A percentile compares a stretch with the other conserved stretches of the same genome.
Conservation (phyloP, 2,329 filamentous ascomycete species). For the Phialophora expanda region DNA sequence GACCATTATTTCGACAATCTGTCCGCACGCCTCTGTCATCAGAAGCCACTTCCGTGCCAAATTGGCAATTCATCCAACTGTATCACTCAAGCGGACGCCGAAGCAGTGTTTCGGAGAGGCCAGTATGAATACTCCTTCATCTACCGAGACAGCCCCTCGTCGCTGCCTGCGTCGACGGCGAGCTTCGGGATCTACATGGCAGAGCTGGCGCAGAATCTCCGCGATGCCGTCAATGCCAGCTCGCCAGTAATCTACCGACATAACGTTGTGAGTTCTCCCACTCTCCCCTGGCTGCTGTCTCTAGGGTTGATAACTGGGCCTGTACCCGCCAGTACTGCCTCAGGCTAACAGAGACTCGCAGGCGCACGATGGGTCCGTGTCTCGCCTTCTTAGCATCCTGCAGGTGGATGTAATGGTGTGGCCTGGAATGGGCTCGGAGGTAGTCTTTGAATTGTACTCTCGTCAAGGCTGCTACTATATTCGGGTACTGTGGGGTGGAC, state of each 20-base stretch:
- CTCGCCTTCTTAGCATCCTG: slow-evolving; percentile 69
- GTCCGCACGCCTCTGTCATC: slow-evolving; percentile 77
- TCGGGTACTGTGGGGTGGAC: slow-evolving; percentile 73
- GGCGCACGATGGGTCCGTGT: slow-evolving; percentile 75
- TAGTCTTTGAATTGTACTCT: slow-evolving; percentile 76
- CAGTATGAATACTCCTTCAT: slow-evolving; percentile 82
- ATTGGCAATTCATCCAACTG: slow-evolving; percentile 61
- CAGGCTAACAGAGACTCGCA: neutral
- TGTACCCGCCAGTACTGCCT: neutral
- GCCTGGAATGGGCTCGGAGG: slow-evolving; percentile 81
- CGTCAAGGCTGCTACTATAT: slow-evolving; percentile 57
- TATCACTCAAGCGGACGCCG: slow-evolving; percentile 65
- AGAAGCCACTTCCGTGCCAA: slow-evolving; percentile 73
- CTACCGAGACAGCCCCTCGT: slow-evolving; percentile 69
- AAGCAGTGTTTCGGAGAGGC: slow-evolving; percentile 75
- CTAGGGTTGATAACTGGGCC: neutral
- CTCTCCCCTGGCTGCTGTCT: neutral
- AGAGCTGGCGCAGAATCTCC: slow-evolving; percentile 71
- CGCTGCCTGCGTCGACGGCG: slow-evolving; percentile 65
- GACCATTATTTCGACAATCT: slow-evolving; percentile 89
- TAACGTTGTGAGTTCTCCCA: slow-evolving; percentile 63
- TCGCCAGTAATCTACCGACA: slow-evolving; percentile 65
- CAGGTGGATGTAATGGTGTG: slow-evolving; percentile 79
- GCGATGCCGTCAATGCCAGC: slow-evolving; percentile 56
- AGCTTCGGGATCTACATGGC: slow-evolving; percentile 75